These are phyloP conservation scores for Coniochaeta sp. DNA, from an alignment of 2,329 filamentous ascomycete genomes.

Conservation along the genomic window DNA sequence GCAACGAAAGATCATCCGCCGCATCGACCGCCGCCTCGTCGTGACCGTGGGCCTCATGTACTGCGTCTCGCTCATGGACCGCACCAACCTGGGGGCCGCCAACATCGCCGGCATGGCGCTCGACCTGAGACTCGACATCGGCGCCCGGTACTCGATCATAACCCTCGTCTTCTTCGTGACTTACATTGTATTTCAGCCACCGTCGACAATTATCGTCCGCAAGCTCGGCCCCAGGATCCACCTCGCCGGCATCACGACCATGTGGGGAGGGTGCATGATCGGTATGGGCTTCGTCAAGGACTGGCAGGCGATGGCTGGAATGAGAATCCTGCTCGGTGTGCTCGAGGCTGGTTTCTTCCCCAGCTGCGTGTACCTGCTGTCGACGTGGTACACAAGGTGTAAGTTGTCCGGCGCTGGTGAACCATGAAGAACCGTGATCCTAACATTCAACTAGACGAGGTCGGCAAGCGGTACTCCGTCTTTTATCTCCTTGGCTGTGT, in stretches of 20 bases:
- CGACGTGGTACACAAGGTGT: constrained; percentile 66
- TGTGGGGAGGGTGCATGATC: constrained; percentile 57
- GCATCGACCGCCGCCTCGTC: constrained; percentile 61
- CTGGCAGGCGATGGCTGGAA: constrained; percentile 43
- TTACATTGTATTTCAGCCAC: constrained; percentile 66
- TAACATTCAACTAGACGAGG: too few species aligned
- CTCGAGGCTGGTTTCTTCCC: constrained; percentile 69
- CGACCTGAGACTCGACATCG: constrained; percentile 36
- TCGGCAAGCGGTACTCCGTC: constrained; percentile 60
- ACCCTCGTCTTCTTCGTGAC: constrained; percentile 69
- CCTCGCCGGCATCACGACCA: constrained; percentile 43
- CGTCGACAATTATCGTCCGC: constrained; percentile 61
- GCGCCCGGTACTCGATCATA: constrained; percentile 51
- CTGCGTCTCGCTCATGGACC: constrained; percentile 70
- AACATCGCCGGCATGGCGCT: constrained; percentile 59
- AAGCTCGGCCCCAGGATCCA: constrained; percentile 57
- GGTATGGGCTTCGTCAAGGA: constrained; percentile 56
- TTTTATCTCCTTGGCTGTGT: constrained; percentile 66
- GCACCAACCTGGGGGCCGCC: constrained; percentile 68
- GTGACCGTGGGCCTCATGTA: constrained; percentile 60
- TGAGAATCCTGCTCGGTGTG: constrained; percentile 54
- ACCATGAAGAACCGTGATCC: background rate
- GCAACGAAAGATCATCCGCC: constrained; percentile 60
- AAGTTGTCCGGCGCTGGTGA: constrained; percentile 20
- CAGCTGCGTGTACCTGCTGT: constrained; percentile 63